A percentile compares a stretch with the other conserved stretches of the same genome.
Evolutionary conservation across 176 grass and related monocot species (phyloP).

Genomic region (Triticum timopheevii): DNA sequence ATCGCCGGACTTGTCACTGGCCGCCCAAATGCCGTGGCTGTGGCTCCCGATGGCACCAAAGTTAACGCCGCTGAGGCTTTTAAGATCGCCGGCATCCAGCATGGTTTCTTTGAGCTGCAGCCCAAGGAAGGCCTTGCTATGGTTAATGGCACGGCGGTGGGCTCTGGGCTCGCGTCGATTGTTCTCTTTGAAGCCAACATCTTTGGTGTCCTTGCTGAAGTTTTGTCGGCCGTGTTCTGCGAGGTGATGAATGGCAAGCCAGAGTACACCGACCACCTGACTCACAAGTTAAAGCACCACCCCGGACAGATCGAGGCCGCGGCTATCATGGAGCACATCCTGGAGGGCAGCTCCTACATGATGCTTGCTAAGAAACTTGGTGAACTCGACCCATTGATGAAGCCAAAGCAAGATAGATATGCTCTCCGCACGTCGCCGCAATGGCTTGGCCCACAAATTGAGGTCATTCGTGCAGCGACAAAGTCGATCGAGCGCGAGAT

Average conservation of each 20-base stretch:
- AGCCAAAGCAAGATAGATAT: conserved; percentile 64
- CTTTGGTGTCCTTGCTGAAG: background rate
- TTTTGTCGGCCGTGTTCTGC: conserved; percentile 36
- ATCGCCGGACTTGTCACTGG: conserved; percentile 76
- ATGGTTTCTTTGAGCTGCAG: conserved; percentile 65
- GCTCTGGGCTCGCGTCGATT: conserved; percentile 45
- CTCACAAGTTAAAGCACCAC: conserved; percentile 80
- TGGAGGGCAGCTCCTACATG: conserved; percentile 59
- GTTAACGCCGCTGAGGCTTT: conserved; percentile 38
- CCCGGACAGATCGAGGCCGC: conserved; percentile 63
- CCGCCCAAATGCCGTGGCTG: conserved; percentile 18
- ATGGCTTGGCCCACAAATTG: conserved; percentile 27
- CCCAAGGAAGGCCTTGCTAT: conserved; percentile 83
- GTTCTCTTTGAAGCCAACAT: background rate
- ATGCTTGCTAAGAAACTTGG: conserved; percentile 48
- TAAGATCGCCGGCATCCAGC: conserved; percentile 46
- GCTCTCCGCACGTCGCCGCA: conserved; percentile 60
- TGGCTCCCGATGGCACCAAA: too few relatives aligned
- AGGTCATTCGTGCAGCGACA: conserved; percentile 54
- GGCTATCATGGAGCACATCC: conserved; percentile 59
- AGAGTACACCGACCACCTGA: conserved; percentile 80
- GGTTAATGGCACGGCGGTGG: conserved; percentile 82
- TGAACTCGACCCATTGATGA: conserved; percentile 54
- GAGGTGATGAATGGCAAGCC: conserved; percentile 88
- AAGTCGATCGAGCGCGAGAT: conserved; percentile 57